A percentile compares a stretch with the other conserved stretches of the same genome.
Conservation (phyloP, 2,329 filamentous ascomycete species). For the Fusarium nurragi region DNA sequence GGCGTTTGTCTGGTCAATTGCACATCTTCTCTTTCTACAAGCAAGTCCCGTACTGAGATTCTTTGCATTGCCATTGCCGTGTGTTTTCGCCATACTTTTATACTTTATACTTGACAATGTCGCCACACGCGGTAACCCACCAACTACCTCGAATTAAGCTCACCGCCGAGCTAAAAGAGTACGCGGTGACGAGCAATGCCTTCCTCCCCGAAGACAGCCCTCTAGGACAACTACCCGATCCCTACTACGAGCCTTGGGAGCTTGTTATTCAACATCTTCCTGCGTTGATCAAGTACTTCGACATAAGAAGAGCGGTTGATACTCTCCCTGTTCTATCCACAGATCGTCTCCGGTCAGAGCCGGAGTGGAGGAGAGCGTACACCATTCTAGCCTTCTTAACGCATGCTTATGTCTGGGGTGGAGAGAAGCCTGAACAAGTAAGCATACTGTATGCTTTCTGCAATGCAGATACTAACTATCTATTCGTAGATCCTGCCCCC, state of each 20-base stretch:
- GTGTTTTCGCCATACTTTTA: background rate
- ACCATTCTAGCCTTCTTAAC: conserved; percentile 80
- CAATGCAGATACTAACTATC: conserved; percentile 22
- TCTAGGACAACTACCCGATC: conserved; percentile 68
- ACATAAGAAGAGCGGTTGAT: conserved; percentile 71
- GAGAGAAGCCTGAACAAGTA: conserved; percentile 77
- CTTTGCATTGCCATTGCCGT: background rate
- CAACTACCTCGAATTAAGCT: conserved; percentile 28
- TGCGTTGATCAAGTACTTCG: conserved; percentile 66
- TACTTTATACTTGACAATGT: conserved; percentile 47
- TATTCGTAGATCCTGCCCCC: conserved; percentile 70
- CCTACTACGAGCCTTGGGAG: conserved; percentile 87
- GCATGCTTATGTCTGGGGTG: conserved; percentile 92
- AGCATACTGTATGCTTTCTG: background rate
- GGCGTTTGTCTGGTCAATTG: background rate
- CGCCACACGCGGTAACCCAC: conserved; percentile 53
- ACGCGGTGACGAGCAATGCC: conserved; percentile 65
- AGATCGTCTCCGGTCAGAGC: conserved; percentile 67
- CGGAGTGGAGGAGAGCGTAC: conserved; percentile 86
- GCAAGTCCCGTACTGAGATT: background rate
- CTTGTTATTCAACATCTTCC: conserved; percentile 73
- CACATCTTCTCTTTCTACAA: background rate
- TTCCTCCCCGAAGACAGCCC: conserved; percentile 81
- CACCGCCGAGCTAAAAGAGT: conserved; percentile 48
- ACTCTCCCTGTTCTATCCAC: conserved; percentile 76